phyloP scores from a whole-genome alignment of 129 eudicot genomes.

The Glebionis coronaria region DNA sequence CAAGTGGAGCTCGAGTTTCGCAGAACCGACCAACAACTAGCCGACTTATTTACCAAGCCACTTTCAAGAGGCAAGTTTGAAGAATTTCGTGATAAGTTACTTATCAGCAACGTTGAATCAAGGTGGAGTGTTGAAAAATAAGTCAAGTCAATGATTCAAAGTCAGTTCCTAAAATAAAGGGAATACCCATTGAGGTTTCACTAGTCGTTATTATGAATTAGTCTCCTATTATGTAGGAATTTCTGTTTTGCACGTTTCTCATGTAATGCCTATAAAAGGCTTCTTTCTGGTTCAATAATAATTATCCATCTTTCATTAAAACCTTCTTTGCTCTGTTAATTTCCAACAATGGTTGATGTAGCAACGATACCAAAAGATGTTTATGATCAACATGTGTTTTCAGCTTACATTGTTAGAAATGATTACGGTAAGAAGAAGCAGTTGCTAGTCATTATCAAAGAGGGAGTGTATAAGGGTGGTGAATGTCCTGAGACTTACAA shows the following conservation, averaged over 20 bases:
- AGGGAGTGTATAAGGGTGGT: no score
- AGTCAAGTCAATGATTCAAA: neutral
- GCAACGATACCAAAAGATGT: no score
- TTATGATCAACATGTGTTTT: no score
- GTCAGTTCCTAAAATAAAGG: neutral
- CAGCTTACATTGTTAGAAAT: no score
- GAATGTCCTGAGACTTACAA: no score
- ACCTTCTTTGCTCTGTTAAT: no score
- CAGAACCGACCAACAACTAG: neutral
- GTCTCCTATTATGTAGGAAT: neutral
- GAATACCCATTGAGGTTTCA: neutral
- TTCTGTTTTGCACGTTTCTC: neutral
- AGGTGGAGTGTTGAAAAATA: no score
- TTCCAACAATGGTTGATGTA: no score
- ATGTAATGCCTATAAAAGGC: neutral
- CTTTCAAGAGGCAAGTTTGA: slow-evolving; percentile 8
- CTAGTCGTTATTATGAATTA: neutral
- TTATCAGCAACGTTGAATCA: no score
- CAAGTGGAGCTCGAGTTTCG: neutral
- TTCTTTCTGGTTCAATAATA: neutral
- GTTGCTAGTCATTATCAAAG: no score
- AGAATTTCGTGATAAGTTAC: neutral
- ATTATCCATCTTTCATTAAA: neutral
- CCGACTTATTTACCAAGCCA: slow-evolving; percentile 7
- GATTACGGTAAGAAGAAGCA: no score